A percentile compares a stretch with the other conserved stretches of the same genome.
phyloP scores from a whole-genome alignment of 805 yeast species.

The Starmerella khaoyaiensis region DNA sequence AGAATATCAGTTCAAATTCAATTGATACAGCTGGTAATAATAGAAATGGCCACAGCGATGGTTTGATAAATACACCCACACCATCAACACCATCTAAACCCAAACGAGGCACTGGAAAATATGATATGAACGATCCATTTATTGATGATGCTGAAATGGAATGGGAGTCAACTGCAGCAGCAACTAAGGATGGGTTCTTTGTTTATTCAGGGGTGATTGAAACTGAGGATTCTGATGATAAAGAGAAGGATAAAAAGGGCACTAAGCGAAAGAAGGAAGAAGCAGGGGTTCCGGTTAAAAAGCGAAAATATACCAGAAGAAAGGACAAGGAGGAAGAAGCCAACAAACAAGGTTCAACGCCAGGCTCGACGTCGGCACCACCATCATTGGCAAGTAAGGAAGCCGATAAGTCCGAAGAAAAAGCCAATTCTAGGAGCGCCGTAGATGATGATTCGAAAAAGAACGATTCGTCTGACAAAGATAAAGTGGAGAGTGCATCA shows the following conservation, averaged over 20 bases:
- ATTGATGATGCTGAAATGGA: constrained; percentile 87
- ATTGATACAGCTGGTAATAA: background rate
- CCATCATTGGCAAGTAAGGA: no score
- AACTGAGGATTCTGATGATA: constrained; percentile 7
- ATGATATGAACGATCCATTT: constrained; percentile 87
- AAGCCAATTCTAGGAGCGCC: background rate
- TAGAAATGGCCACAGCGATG: no score
- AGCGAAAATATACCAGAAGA: constrained; percentile 6
- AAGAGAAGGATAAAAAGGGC: constrained; percentile 16
- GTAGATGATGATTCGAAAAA: background rate
- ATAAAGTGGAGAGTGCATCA: no score
- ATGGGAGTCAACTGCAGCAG: constrained; percentile 87
- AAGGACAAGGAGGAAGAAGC: constrained; percentile 7
- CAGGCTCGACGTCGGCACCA: no score
- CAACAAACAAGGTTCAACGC: constrained; percentile 3
- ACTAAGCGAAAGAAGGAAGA: constrained; percentile 15
- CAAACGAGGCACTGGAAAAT: constrained; percentile 33
- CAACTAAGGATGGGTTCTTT: constrained; percentile 89
- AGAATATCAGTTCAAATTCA: background rate
- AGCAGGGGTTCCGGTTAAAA: constrained; percentile 3
- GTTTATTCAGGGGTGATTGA: constrained; percentile 84
- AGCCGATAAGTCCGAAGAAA: background rate
- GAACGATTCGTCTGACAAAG: background rate
- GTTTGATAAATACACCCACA: no score
- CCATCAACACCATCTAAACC: constrained; percentile 21